Conservation (phyloP, 345 rosid species). For the Hibiscus mutabilis region DNA sequence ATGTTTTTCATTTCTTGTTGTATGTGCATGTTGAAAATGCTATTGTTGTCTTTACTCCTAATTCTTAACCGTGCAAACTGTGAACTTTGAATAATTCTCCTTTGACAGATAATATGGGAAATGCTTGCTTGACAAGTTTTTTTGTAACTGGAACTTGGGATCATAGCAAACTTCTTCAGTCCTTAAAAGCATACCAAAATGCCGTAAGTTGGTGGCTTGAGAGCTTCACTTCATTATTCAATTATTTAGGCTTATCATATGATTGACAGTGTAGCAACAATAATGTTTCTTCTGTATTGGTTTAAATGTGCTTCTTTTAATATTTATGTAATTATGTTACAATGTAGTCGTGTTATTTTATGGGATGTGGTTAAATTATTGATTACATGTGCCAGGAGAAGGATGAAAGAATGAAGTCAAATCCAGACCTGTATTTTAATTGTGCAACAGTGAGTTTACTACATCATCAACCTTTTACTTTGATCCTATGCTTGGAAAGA, state of each 20-base stretch:
- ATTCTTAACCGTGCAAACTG: neutral
- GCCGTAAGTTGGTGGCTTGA: conserved; percentile 43
- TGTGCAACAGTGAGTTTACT: conserved; percentile 58
- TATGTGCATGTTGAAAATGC: neutral
- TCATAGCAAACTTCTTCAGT: conserved; percentile 54
- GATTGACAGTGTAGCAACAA: neutral
- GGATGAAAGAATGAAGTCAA: conserved; percentile 53
- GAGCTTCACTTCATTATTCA: neutral
- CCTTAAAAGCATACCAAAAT: conserved; percentile 69
- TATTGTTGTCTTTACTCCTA: neutral
- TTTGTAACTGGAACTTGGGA: conserved; percentile 71
- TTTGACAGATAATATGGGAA: conserved; percentile 63
- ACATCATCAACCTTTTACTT: neutral
- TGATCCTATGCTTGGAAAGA: neutral
- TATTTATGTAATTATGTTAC: neutral
- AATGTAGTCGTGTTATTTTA: neutral
- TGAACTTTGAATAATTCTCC: conserved; percentile 10
- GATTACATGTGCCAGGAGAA: conserved; percentile 44
- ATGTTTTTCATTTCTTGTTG: neutral
- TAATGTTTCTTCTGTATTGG: neutral
- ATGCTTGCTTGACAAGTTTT: conserved; percentile 66
- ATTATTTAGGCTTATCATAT: neutral
- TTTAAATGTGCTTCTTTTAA: neutral
- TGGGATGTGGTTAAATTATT: conserved; percentile 9
- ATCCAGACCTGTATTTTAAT: conserved; percentile 65